These are phyloP conservation scores for Colletotrichum gloeosporioides DNA, from an alignment of 2,329 filamentous ascomycete genomes.

Conservation along the genomic window DNA sequence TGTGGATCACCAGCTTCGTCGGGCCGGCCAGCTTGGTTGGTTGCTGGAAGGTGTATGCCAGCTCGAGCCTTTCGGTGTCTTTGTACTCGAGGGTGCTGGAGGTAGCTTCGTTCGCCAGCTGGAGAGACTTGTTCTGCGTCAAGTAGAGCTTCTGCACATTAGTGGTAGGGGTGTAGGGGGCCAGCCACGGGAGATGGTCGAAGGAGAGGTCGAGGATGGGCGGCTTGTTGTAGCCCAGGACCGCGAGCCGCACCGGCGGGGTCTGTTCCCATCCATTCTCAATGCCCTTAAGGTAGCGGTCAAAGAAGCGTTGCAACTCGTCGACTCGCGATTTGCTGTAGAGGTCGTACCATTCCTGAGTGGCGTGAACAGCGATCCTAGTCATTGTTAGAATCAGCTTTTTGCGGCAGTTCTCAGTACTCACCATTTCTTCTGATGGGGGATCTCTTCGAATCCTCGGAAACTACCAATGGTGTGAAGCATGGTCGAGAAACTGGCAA, in stretches of 20 bases:
- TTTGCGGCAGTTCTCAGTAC: too few species aligned
- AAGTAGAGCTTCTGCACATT: neutral
- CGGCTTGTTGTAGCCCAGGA: neutral
- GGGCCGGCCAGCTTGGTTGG: neutral
- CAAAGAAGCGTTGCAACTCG: constrained; percentile 27
- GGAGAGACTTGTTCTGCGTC: neutral
- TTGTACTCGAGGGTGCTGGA: neutral
- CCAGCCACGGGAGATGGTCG: neutral
- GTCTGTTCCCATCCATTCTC: constrained; percentile 24
- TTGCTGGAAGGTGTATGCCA: neutral
- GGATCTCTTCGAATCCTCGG: constrained; percentile 1
- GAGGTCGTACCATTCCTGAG: constrained; percentile 34
- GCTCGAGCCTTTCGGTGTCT: neutral
- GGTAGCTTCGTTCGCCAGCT: neutral
- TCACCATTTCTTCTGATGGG: constrained; percentile 2
- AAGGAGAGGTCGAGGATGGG: neutral
- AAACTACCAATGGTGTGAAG: constrained; percentile 4
- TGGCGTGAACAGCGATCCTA: constrained; percentile 23
- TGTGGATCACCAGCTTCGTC: neutral
- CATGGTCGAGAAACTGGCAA: neutral
- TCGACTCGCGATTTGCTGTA: constrained; percentile 24
- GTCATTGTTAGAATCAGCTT: neutral
- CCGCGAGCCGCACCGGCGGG: constrained; percentile 6
- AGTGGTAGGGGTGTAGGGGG: neutral
- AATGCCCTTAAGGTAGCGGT: constrained; percentile 14